Base-by-base conservation (phyloP, 2,329 filamentous ascomycete genomes). In the Colletotrichum sp. region DNA sequence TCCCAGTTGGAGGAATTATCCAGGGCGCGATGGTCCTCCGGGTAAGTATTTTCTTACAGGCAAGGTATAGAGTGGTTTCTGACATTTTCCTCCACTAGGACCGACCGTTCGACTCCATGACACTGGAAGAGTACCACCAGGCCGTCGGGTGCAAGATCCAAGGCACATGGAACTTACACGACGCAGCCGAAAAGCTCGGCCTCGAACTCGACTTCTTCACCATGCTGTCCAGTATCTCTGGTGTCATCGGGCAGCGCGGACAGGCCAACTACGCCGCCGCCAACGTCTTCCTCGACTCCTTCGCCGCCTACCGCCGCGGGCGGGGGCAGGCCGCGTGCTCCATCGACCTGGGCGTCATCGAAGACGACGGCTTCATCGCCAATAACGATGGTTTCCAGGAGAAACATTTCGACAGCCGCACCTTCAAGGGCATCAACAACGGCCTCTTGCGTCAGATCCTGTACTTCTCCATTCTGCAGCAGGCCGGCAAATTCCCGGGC, bases 261-360 rank as follows among this genome's bases (percentile, higher is more conserved):
- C 85, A 87, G 66, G 80, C 80, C 36, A 85, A 85, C 67, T 86
- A 85, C 69, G 77, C 80, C 13, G 83, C 82, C 8, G 83, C 78
- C 32, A 85, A 84, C 77, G 71, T 79, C 6, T 85, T 82, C 78
- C 79, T 83, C 8, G 84, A 86, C 52, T 77, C 80, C 8, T 79
- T 85, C 18, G 79, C 79, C 2, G 77, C 80, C 2, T 81, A 82
- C 30, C 73, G 73, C 13, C 69, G 34, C 0, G 0, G 3, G 4
- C 55, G 55, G 8, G 24, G 55, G 0, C 55, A 59, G 3, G 55
- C 55, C 55, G 55, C 55, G 15, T 59, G 24, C 55, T 59, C 24
- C 55, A 18, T 59, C 0, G 24, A 59, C 8, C 15, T 59, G 2
- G 24, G 24, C 55, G 55, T 59, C 5, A 59, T 59, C 15, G 55